A percentile compares a stretch with the other conserved stretches of the same genome.
Conservation (phyloP, 768 basidiomycete genomes). For the Zangia roseola region DNA sequence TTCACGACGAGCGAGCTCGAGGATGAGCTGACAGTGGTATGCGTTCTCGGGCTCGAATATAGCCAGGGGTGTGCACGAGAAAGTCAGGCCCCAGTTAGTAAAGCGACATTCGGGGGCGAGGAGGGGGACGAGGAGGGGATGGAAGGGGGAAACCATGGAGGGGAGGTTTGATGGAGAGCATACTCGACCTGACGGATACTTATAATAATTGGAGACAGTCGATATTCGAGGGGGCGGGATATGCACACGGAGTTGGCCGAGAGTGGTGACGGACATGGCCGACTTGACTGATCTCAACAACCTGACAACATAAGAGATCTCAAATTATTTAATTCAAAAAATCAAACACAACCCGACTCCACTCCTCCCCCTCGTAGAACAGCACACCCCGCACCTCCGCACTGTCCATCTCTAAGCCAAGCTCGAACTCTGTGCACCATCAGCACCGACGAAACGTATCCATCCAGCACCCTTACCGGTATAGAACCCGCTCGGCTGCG, state of each 20-base stretch:
- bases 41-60: constrained; percentile 76
- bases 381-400: constrained; percentile 84
- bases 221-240: constrained; percentile 30
- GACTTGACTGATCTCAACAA: background rate
- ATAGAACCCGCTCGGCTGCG: constrained; percentile 67
- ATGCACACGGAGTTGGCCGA: constrained; percentile 6
- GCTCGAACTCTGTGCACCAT: constrained; percentile 64
- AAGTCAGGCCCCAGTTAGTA: constrained; percentile 87
- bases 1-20: constrained; percentile 80
- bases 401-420: constrained; percentile 81
- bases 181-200: too few relatives aligned
- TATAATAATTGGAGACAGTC: too few relatives aligned
- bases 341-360: constrained; percentile 72
- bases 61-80: constrained; percentile 61
- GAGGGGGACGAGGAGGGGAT: constrained; percentile 34
- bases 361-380: constrained; percentile 72
- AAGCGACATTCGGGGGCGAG: constrained; percentile 47
- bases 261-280: constrained; percentile 1
- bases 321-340: constrained; percentile 37
- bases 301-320: too few relatives aligned
- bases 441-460: background rate
- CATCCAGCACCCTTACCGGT: constrained; percentile 49
- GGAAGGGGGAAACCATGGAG: constrained; percentile 44
- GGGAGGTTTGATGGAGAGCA: too few relatives aligned
- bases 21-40: constrained; percentile 66